Conservation (phyloP, 495 filamentous ascomycete species). For the Talaromyces wortmannii region DNA sequence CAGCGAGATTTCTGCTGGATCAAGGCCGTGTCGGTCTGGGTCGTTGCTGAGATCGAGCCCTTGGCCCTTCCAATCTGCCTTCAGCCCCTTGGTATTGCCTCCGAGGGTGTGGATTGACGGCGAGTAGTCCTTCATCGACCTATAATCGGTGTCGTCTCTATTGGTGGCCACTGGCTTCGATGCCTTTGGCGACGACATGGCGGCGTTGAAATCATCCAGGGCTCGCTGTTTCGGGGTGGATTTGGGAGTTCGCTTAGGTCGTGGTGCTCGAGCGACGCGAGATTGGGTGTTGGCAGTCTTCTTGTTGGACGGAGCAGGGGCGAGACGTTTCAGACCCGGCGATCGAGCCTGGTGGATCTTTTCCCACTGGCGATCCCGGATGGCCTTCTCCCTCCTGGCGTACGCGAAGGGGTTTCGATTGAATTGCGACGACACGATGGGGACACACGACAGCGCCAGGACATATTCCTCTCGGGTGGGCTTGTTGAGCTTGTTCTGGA, state of each 20-base stretch:
- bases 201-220: conserved; percentile 34
- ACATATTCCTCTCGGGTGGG: conserved; percentile 66
- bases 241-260: conserved; percentile 40
- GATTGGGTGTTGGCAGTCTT: conserved; percentile 12
- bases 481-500: conserved; percentile 51
- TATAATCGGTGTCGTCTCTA: conserved; percentile 82
- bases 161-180: conserved; percentile 45
- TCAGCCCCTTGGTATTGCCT: conserved; percentile 60
- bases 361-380: conserved; percentile 42
- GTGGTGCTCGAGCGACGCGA: conserved; percentile 24
- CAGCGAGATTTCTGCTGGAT: conserved; percentile 70
- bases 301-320: conserved; percentile 35
- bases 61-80: conserved; percentile 83
- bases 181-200: conserved; percentile 30
- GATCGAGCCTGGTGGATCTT: conserved; percentile 39
- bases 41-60: conserved; percentile 75
- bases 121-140: conserved; percentile 68
- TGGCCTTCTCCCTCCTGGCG: conserved; percentile 56
- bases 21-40: conserved; percentile 68
- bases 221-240: conserved; percentile 39
- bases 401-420: conserved; percentile 52
- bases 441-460: conserved; percentile 58
- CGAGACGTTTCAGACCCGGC: conserved; percentile 38
- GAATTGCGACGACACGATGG: conserved; percentile 53
- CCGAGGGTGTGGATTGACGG: conserved; percentile 62